Evolutionary conservation across 2,329 filamentous ascomycete genomes (phyloP).

Genomic region (Cladophialophora exuberans): DNA sequence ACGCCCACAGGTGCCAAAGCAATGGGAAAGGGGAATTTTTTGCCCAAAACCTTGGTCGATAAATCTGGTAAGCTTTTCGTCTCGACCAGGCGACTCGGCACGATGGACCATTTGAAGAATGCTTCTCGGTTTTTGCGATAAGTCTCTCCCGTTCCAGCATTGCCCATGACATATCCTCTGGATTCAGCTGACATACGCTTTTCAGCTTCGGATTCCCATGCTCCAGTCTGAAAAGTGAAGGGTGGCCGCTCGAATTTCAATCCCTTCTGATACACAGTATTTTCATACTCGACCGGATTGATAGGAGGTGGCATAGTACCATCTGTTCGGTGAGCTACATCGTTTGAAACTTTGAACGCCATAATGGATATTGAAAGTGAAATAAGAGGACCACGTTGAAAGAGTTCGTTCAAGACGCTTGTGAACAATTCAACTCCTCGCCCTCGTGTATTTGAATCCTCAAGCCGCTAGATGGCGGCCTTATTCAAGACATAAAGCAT

Average conservation of each 20-base stretch:
- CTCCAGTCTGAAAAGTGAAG: neutral
- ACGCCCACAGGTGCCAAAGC: slow-evolving; percentile 69
- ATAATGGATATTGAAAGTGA: no score
- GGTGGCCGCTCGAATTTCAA: neutral
- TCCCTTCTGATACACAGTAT: neutral
- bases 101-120: slow-evolving; percentile 52
- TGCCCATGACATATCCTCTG: slow-evolving; percentile 67
- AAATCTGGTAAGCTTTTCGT: slow-evolving; percentile 55
- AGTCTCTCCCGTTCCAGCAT: slow-evolving; percentile 64
- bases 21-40: slow-evolving; percentile 52
- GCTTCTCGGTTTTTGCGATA: slow-evolving; percentile 63
- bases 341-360: no score
- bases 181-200: neutral
- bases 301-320: no score
- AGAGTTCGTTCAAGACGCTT: no score
- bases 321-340: no score
- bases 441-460: no score
- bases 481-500: no score
- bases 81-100: slow-evolving; percentile 47
- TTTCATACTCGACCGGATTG: neutral
- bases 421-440: no score
- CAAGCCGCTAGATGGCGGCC: no score
- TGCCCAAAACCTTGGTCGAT: slow-evolving; percentile 57
- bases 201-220: slow-evolving; percentile 37
- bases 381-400: no score